A percentile compares a stretch with the other conserved stretches of the same genome.
phyloP scores from a whole-genome alignment of 495 filamentous ascomycete genomes.

The Xylona heveae region DNA sequence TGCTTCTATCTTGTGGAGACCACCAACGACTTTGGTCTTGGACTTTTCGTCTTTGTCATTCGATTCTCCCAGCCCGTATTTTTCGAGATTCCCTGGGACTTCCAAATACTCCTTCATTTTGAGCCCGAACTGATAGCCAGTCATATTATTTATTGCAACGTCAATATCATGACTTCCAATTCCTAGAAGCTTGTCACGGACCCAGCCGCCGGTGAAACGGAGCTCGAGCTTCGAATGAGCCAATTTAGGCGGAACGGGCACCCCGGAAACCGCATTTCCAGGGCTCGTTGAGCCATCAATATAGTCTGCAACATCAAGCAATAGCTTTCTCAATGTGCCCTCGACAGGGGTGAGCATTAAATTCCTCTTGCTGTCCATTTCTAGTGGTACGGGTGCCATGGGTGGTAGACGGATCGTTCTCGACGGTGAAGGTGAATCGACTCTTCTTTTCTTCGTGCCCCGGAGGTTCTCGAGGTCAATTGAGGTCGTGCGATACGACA shows the following conservation, averaged over 20 bases:
- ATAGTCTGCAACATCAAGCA: slow-evolving; percentile 53
- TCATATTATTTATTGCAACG: slow-evolving; percentile 87
- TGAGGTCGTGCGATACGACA: no score
- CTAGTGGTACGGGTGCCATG: no score
- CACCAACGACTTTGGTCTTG: slow-evolving; percentile 13
- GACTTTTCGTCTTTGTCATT: slow-evolving; percentile 1
- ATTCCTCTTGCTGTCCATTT: no score
- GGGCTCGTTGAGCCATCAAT: slow-evolving; percentile 28
- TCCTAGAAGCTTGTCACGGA: slow-evolving; percentile 84
- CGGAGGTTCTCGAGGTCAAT: no score
- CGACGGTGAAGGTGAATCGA: no score
- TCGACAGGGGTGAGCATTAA: slow-evolving; percentile 44
- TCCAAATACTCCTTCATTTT: slow-evolving; percentile 31
- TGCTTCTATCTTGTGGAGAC: slow-evolving; percentile 26
- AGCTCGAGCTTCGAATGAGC: slow-evolving; percentile 24
- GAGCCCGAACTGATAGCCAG: slow-evolving; percentile 58
- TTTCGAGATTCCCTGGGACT: slow-evolving; percentile 17
- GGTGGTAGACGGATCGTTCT: no score
- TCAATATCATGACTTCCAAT: slow-evolving; percentile 77
- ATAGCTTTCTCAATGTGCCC: slow-evolving; percentile 40
- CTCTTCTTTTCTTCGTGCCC: no score
- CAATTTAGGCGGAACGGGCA: slow-evolving; percentile 18
- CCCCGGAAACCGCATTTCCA: slow-evolving; percentile 1
- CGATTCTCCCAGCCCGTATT: slow-evolving; percentile 15
- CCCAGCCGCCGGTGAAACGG: slow-evolving; percentile 95